A percentile compares a stretch with the other conserved stretches of the same genome.
phyloP scores from a whole-genome alignment of 1,284 basidiomycete genomes.

The Spongispora temasekensis region DNA sequence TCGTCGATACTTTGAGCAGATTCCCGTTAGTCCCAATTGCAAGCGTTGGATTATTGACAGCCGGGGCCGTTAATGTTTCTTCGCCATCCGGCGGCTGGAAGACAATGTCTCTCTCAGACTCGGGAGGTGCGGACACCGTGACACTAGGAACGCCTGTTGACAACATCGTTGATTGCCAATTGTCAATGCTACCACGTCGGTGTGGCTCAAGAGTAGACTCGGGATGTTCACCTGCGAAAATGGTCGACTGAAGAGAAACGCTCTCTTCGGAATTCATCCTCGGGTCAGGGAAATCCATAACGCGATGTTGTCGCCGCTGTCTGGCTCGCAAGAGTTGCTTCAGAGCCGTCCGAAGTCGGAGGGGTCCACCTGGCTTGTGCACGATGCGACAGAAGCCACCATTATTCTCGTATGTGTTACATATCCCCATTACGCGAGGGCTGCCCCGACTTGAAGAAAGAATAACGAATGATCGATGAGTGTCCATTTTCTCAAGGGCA shows the following conservation, averaged over 20 bases:
- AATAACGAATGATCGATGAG: constrained; percentile 70
- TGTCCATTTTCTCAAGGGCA: constrained; percentile 59
- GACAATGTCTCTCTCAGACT: constrained; percentile 24
- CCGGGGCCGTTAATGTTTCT: constrained; percentile 2
- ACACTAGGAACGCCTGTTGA: constrained; percentile 15
- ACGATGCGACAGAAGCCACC: constrained; percentile 87
- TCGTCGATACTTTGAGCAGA: constrained; percentile 60
- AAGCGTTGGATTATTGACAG: constrained; percentile 45
- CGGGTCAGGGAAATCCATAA: constrained; percentile 13
- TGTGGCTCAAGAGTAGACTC: constrained; percentile 18
- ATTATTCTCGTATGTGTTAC: constrained; percentile 72
- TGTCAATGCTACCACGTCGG: constrained; percentile 26
- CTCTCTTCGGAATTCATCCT: constrained; percentile 28
- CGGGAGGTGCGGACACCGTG: constrained; percentile 20
- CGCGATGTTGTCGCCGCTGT: constrained; percentile 34
- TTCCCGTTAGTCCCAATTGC: constrained; percentile 60
- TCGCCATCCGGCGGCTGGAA: constrained; percentile 20
- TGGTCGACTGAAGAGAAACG: constrained; percentile 33
- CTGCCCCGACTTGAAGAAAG: constrained; percentile 73
- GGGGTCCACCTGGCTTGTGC: constrained; percentile 89
- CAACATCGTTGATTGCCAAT: constrained; percentile 23
- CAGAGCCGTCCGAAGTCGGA: constrained; percentile 68
- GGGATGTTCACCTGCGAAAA: constrained; percentile 28
- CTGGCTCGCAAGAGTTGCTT: constrained; percentile 69
- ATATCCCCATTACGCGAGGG: constrained; percentile 59